Conservation (phyloP, 176 grass and related monocot species). For the Areca catechu region DNA sequence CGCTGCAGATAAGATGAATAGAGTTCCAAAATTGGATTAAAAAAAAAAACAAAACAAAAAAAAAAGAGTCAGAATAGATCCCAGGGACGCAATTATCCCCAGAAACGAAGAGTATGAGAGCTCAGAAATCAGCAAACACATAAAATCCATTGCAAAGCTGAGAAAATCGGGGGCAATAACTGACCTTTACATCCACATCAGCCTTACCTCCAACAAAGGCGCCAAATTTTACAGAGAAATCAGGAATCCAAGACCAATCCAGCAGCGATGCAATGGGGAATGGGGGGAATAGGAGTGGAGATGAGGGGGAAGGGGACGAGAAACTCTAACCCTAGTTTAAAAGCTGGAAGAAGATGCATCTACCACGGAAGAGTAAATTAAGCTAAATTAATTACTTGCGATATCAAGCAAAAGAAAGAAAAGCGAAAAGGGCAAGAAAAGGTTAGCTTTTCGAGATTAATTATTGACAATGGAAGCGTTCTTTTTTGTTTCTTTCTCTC, state of each 20-base stretch:
- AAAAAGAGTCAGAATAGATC: too few species aligned
- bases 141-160: background rate
- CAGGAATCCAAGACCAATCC: background rate
- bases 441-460: too few species aligned
- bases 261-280: background rate
- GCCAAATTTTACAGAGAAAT: background rate
- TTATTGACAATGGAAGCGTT: too few species aligned
- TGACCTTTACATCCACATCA: background rate
- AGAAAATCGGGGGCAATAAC: background rate
- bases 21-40: too few species aligned
- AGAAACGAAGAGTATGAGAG: too few species aligned
- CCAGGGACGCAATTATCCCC: too few species aligned
- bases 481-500: too few species aligned
- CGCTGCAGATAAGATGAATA: background rate
- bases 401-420: too few species aligned
- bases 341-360: background rate
- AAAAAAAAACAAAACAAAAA: background rate
- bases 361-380: too few species aligned
- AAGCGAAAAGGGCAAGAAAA: too few species aligned
- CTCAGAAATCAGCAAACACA: background rate
- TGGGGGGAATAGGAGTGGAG: background rate
- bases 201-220: background rate
- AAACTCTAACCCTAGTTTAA: conserved; percentile 4
- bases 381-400: too few species aligned
- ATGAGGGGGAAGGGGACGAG: background rate